Conservation (phyloP, 2,329 filamentous ascomycete species). For the Macroventuria anomochaeta region DNA sequence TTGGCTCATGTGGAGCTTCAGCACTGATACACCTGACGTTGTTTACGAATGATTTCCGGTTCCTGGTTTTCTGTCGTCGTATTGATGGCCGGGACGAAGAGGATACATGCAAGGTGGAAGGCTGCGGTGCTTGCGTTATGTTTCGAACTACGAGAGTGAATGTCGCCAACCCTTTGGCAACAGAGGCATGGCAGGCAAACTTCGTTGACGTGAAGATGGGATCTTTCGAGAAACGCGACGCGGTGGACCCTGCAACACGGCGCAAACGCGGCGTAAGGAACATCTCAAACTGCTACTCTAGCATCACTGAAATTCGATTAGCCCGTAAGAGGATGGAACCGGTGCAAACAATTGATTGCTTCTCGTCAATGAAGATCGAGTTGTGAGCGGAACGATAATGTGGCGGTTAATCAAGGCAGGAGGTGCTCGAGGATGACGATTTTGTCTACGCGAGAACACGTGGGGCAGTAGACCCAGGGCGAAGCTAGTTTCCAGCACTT, state of each 20-base stretch:
- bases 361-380: neutral
- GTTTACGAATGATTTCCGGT: neutral
- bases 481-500: no score
- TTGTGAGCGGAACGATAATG: neutral
- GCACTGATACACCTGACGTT: conserved; percentile 3
- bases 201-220: neutral
- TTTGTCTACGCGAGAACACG: conserved; percentile 4
- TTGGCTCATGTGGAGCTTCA: conserved; percentile 9
- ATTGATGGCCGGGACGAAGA: neutral
- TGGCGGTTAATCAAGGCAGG: neutral
- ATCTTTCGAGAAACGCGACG: conserved; percentile 5
- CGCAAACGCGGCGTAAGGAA: conserved; percentile 5
- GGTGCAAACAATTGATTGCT: neutral
- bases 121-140: neutral
- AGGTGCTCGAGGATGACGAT: conserved; percentile 8
- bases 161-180: neutral
- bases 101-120: neutral
- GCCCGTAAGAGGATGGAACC: neutral
- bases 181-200: neutral
- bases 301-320: neutral
- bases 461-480: no score
- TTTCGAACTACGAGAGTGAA: neutral
- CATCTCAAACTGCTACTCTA: conserved; percentile 2
- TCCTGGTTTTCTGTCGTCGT: neutral
- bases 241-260: conserved; percentile 4